These are phyloP conservation scores for Trametes gibbosa DNA, from an alignment of 768 basidiomycete species.

Conservation along the genomic window DNA sequence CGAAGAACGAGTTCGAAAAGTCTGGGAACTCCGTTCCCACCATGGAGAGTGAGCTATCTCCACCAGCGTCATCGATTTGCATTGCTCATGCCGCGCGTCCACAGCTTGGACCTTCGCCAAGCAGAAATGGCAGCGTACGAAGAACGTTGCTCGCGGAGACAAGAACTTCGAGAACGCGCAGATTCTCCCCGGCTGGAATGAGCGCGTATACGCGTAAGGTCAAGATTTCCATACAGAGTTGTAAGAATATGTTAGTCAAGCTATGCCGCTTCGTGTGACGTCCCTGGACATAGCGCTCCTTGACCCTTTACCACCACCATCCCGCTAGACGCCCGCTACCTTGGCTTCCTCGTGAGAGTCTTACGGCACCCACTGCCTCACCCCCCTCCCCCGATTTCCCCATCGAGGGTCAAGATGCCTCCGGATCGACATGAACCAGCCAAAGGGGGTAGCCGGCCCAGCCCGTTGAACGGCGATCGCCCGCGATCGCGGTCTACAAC, in stretches of 20 bases:
- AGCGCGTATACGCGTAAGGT: slow-evolving; percentile 35
- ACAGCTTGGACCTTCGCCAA: slow-evolving; percentile 48
- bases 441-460: no score
- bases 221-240: neutral
- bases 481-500: no score
- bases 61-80: neutral
- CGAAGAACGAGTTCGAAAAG: slow-evolving; percentile 45
- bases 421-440: no score
- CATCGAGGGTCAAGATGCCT: no score
- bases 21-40: slow-evolving; percentile 42
- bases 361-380: no score
- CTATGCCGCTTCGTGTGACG: no score
- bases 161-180: slow-evolving; percentile 34
- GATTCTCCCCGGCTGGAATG: slow-evolving; percentile 47
- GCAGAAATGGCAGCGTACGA: slow-evolving; percentile 51
- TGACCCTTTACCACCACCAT: no score
- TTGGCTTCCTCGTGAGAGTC: no score
- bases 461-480: no score
- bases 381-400: no score
- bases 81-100: neutral
- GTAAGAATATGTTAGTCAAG: neutral
- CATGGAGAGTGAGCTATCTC: slow-evolving; percentile 37
- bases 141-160: slow-evolving; percentile 31
- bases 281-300: no score
- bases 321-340: no score